phyloP scores from a whole-genome alignment of 164 flowering plant species.

The Piper longum region DNA sequence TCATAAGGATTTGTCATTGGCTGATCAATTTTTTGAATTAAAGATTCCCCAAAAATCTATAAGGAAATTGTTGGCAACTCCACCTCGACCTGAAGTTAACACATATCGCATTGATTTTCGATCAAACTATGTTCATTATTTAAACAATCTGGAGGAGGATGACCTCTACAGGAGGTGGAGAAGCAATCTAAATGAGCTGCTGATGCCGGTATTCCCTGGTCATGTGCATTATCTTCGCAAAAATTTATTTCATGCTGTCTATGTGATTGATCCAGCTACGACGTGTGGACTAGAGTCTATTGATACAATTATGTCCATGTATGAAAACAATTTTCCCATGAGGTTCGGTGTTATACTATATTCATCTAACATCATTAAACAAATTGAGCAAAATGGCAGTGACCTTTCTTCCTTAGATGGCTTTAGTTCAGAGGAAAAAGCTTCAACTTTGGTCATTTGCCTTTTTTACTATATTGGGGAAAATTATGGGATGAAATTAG shows the following conservation, averaged over 20 bases:
- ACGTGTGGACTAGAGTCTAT: slow-evolving; percentile 78
- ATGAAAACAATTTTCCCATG: slow-evolving; percentile 76
- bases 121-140: slow-evolving; percentile 73
- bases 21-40: slow-evolving; percentile 66
- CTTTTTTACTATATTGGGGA: slow-evolving; percentile 68
- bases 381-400: slow-evolving; percentile 46
- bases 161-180: slow-evolving; percentile 80
- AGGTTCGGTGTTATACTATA: slow-evolving; percentile 82
- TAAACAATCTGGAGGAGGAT: slow-evolving; percentile 97
- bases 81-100: slow-evolving; percentile 54
- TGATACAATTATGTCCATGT: slow-evolving; percentile 54
- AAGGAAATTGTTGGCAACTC: slow-evolving; percentile 43
- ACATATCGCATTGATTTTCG: slow-evolving; percentile 79
- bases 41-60: slow-evolving; percentile 64
- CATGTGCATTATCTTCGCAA: slow-evolving; percentile 92
- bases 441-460: slow-evolving; percentile 78
- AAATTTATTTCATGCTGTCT: slow-evolving; percentile 88
- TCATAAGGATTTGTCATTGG: slow-evolving; percentile 73
- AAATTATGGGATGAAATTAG: slow-evolving; percentile 50
- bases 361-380: slow-evolving; percentile 44
- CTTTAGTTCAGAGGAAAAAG: slow-evolving; percentile 34
- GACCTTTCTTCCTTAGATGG: slow-evolving; percentile 21
- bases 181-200: slow-evolving; percentile 81
- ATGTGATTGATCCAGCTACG: slow-evolving; percentile 78
- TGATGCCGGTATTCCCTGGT: slow-evolving; percentile 97